phyloP scores from a whole-genome alignment of 495 filamentous ascomycete genomes.

The Tetracladium setigerum region DNA sequence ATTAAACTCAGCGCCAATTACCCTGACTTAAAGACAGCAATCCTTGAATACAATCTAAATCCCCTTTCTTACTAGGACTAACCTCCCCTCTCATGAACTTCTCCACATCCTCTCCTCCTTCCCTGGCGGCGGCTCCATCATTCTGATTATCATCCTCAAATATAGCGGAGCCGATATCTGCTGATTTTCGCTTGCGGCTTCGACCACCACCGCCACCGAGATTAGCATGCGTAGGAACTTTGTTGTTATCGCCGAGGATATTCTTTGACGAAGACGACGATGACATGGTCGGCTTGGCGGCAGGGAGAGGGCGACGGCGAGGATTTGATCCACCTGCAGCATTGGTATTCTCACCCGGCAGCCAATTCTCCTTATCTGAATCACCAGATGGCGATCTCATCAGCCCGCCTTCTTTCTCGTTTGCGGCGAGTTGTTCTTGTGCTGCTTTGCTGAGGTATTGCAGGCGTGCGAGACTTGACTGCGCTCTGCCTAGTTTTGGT shows the following conservation, averaged over 20 bases:
- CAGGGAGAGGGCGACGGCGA: conserved; percentile 23
- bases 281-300: conserved; percentile 3
- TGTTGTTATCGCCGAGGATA: conserved; percentile 28
- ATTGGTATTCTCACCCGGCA: conserved; percentile 19
- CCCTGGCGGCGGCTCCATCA: conserved; percentile 20
- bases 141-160: conserved; percentile 27
- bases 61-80: conserved; percentile 52
- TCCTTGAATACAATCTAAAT: conserved; percentile 73
- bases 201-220: conserved; percentile 10
- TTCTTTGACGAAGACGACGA: conserved; percentile 2
- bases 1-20: conserved; percentile 36
- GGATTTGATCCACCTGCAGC: conserved; percentile 17
- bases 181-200: conserved; percentile 10
- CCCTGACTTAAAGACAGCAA: conserved; percentile 62
- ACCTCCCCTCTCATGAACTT: conserved; percentile 57
- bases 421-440: background rate
- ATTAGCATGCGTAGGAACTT: conserved; percentile 25
- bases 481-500: conserved; percentile 53
- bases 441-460: conserved; percentile 34
- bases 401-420: conserved; percentile 5
- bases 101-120: conserved; percentile 51
- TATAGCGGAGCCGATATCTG: conserved; percentile 10
- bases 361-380: conserved; percentile 93
- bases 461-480: conserved; percentile 60
- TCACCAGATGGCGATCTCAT: conserved; percentile 41